Percentiles rank a stretch among this genome's conserved stretches.
These are phyloP conservation scores for Zygosaccharomyces bisporus DNA, from an alignment of 805 yeast species.

Conservation along the genomic window DNA sequence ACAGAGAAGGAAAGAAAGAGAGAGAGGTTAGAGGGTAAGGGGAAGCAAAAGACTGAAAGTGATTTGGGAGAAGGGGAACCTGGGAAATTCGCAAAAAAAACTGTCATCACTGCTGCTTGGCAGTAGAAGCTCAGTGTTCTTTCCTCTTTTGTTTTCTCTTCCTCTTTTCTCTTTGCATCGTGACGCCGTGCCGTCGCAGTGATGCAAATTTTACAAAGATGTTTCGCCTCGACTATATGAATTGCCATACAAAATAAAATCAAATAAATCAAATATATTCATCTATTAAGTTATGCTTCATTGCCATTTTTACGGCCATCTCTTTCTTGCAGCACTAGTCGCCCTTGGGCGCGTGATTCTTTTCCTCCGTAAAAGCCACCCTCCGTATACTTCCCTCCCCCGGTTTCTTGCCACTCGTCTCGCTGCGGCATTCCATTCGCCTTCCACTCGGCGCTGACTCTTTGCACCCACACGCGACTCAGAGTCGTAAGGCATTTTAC, in stretches of 20 bases:
- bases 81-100: too few species aligned
- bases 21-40: too few species aligned
- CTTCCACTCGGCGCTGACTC: conserved; percentile 5
- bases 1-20: too few species aligned
- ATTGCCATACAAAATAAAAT: background rate
- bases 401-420: background rate
- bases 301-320: background rate
- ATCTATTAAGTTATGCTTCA: background rate
- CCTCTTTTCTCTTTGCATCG: background rate
- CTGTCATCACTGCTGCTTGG: too few species aligned
- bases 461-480: conserved; percentile 9
- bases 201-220: background rate
- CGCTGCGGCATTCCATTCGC: background rate
- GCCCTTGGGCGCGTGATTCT: conserved; percentile 1
- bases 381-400: background rate
- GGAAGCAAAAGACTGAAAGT: too few species aligned
- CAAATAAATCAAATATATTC: background rate
- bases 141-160: background rate
- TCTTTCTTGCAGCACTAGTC: too few species aligned
- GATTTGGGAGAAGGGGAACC: too few species aligned
- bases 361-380: conserved; percentile 1
- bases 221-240: background rate
- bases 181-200: background rate
- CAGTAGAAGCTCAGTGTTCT: background rate
- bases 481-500: conserved; percentile 7